A percentile compares a stretch with the other conserved stretches of the same genome.
Evolutionary conservation across 441 rosid genomes (phyloP).

Genomic region (Erodium texanum): DNA sequence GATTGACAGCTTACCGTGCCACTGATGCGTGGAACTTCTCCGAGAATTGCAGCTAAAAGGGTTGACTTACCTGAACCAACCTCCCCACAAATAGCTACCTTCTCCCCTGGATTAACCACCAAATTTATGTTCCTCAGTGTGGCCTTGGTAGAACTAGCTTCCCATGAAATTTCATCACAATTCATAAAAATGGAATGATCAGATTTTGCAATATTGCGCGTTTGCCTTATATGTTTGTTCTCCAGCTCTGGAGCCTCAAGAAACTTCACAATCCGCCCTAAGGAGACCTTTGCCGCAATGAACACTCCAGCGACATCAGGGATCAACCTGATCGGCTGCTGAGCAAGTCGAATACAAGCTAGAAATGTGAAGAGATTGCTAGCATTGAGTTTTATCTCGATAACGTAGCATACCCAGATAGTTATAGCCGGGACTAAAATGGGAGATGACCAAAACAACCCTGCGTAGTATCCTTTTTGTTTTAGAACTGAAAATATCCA

Average conservation of each 20-base stretch:
- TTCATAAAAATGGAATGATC: conserved; percentile 22
- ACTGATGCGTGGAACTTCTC: conserved; percentile 35
- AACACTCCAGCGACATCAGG: conserved; percentile 34
- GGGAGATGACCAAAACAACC: conserved; percentile 41
- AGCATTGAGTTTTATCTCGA: conserved; percentile 33
- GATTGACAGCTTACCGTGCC: conserved; percentile 29
- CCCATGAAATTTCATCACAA: conserved; percentile 35
- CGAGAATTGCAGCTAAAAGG: conserved; percentile 33
- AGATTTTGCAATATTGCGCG: not conserved
- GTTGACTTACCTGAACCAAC: conserved; percentile 59
- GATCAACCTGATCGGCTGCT: conserved; percentile 35
- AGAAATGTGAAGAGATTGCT: conserved; percentile 43
- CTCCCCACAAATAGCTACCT: conserved; percentile 48
- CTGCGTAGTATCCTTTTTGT: conserved; percentile 24
- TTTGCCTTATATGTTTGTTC: conserved; percentile 14
- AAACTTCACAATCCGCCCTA: conserved; percentile 26
- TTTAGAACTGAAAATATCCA: conserved; percentile 23
- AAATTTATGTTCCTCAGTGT: conserved; percentile 31
- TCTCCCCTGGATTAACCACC: conserved; percentile 27
- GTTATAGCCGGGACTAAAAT: conserved; percentile 29
- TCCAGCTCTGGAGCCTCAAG: conserved; percentile 40
- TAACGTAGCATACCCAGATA: conserved; percentile 41
- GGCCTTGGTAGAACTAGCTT: conserved; percentile 14
- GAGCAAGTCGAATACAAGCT: conserved; percentile 32
- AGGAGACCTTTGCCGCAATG: conserved; percentile 42